A percentile compares a stretch with the other conserved stretches of the same genome.
Evolutionary conservation across 148 eudicot species (phyloP).

Genomic region (Rhododendron griersonianum): DNA sequence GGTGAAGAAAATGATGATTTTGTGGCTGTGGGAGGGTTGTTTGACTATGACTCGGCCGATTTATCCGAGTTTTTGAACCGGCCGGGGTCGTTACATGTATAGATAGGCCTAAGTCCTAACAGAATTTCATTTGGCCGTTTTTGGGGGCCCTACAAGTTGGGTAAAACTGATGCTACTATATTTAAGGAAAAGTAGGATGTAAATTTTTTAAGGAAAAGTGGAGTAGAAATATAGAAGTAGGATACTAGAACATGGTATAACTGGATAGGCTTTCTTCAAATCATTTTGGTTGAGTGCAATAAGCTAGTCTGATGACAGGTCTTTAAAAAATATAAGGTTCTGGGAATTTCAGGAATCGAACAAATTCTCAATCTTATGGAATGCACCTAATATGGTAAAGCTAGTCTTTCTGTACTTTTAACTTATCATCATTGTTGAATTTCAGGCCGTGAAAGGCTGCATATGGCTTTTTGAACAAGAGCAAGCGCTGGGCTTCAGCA

Average conservation of each 20-base stretch:
- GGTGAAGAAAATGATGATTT: constrained; percentile 12
- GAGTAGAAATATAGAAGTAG: background rate
- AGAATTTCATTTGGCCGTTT: background rate
- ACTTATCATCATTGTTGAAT: constrained; percentile 6
- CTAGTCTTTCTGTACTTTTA: background rate
- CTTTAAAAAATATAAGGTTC: background rate
- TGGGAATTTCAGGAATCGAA: background rate
- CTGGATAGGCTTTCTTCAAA: background rate
- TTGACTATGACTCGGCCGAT: constrained; percentile 10
- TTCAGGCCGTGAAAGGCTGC: constrained; percentile 70
- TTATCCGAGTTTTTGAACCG: constrained; percentile 8
- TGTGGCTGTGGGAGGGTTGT: constrained; percentile 13
- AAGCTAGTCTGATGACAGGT: background rate
- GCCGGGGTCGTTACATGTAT: constrained; percentile 7
- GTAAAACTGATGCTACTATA: background rate
- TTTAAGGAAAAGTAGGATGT: background rate
- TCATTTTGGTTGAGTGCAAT: background rate
- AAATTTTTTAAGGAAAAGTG: background rate
- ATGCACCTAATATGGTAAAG: background rate
- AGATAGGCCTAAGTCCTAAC: background rate
- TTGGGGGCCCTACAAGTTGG: background rate
- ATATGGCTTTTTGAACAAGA: constrained; percentile 98
- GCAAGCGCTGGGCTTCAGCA: constrained; percentile 97
- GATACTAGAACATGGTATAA: no score
- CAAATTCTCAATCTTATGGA: background rate